Percentiles rank a stretch among this genome's conserved stretches.
These are phyloP conservation scores for Globisporangium emineosum DNA, from an alignment of 352 stramenopile species.

Conservation along the genomic window DNA sequence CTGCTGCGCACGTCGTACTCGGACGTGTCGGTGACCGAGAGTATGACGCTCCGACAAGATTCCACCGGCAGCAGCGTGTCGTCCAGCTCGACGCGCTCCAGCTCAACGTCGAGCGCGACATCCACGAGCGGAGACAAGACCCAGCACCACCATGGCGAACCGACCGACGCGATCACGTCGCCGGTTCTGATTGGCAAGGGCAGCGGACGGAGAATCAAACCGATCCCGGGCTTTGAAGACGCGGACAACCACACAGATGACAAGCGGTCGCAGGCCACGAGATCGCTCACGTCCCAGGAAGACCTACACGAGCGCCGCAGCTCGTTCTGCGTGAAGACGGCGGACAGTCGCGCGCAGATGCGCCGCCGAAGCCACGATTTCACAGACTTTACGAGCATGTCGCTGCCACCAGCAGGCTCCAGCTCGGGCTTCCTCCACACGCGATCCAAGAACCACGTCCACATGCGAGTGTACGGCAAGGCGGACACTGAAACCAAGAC, in stretches of 20 bases:
- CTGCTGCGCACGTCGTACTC: not conserved
- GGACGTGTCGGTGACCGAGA: slow-evolving; percentile 1
- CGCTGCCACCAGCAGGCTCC: slow-evolving; percentile 18
- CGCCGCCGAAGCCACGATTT: slow-evolving; percentile 47
- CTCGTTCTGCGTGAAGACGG: slow-evolving; percentile 43
- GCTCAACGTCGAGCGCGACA: not conserved
- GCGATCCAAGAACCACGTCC: slow-evolving; percentile 33
- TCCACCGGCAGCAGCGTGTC: not conserved
- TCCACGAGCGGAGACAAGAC: not conserved
- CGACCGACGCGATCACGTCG: slow-evolving; percentile 20
- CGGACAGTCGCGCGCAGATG: slow-evolving; percentile 39
- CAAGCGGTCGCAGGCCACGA: slow-evolving; percentile 13
- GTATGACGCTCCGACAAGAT: slow-evolving; percentile 2
- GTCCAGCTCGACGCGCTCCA: not conserved
- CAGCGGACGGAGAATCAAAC: slow-evolving; percentile 5
- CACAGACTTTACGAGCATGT: slow-evolving; percentile 28
- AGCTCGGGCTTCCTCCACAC: slow-evolving; percentile 14
- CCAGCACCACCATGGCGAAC: slow-evolving; percentile 18
- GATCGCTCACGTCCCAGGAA: slow-evolving; percentile 37
- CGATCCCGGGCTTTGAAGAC: slow-evolving; percentile 15
- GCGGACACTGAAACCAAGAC: slow-evolving; percentile 20
- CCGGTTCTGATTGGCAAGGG: slow-evolving; percentile 8
- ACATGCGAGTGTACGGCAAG: slow-evolving; percentile 61
- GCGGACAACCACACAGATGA: slow-evolving; percentile 23
- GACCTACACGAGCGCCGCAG: slow-evolving; percentile 35